phyloP scores from a whole-genome alignment of 2,329 filamentous ascomycete species.

The Colletotrichum australisinense region DNA sequence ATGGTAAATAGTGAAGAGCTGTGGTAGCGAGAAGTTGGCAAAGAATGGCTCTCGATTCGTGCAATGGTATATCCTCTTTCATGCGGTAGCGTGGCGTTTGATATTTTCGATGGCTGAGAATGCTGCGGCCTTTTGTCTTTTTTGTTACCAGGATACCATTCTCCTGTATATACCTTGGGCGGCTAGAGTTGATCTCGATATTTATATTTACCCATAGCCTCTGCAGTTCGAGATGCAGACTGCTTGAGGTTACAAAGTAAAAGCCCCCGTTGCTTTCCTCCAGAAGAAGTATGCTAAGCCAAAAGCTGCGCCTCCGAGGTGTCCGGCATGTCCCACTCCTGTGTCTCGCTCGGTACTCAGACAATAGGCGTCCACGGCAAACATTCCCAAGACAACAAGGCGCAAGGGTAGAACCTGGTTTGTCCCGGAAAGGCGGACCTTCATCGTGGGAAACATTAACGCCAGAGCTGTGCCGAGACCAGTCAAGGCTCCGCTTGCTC shows the following conservation, averaged over 20 bases:
- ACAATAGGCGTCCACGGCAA: constrained; percentile 21
- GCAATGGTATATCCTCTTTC: neutral
- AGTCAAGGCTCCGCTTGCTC: constrained; percentile 21
- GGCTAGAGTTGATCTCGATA: constrained; percentile 30
- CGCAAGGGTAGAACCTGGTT: constrained; percentile 16
- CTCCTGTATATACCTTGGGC: constrained; percentile 10
- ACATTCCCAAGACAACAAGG: constrained; percentile 17
- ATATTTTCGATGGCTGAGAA: constrained; percentile 3
- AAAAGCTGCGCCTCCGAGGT: constrained; percentile 28
- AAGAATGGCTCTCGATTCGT: neutral
- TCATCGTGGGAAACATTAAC: constrained; percentile 21
- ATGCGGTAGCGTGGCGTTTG: constrained; percentile 26
- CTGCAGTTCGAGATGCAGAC: neutral
- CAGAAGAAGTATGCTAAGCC: constrained; percentile 20
- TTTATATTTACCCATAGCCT: neutral
- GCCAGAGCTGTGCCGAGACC: constrained; percentile 27
- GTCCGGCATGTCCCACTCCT: constrained; percentile 23
- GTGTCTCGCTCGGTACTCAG: constrained; percentile 24
- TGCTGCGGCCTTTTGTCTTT: neutral
- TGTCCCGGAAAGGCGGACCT: constrained; percentile 25
- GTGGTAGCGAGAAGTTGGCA: constrained; percentile 4
- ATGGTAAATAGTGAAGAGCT: constrained; percentile 34
- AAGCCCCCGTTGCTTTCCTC: constrained; percentile 3
- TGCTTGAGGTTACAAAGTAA: constrained; percentile 11
- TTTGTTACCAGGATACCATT: neutral